phyloP scores from a whole-genome alignment of 768 basidiomycete species.

The Trametes cubensis region DNA sequence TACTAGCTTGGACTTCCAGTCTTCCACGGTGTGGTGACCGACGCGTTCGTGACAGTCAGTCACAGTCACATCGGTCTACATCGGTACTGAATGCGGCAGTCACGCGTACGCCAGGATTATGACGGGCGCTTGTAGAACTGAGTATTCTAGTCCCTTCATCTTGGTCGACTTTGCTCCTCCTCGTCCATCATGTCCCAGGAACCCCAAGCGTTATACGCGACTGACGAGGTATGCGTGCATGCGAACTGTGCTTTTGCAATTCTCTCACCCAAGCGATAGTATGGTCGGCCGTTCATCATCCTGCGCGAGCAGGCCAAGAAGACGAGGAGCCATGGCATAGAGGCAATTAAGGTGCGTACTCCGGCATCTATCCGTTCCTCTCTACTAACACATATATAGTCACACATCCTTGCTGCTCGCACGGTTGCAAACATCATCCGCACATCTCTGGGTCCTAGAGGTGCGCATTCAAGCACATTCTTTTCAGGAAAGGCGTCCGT shows the following conservation, averaged over 20 bases:
- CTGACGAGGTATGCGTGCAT: slow-evolving; percentile 66
- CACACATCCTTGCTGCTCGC: slow-evolving; percentile 93
- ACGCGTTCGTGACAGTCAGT: not conserved
- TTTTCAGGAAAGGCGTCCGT: not conserved
- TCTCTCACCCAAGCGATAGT: slow-evolving; percentile 48
- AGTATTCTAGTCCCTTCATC: slow-evolving; percentile 17
- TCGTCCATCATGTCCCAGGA: slow-evolving; percentile 36
- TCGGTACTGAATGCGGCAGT: not conserved
- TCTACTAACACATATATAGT: slow-evolving; percentile 46
- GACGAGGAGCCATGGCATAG: slow-evolving; percentile 87
- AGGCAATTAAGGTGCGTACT: slow-evolving; percentile 88
- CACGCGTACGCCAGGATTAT: slow-evolving; percentile 9
- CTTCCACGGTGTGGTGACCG: not conserved
- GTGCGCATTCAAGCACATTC: slow-evolving; percentile 42
- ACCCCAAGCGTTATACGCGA: slow-evolving; percentile 78
- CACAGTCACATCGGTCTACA: not conserved
- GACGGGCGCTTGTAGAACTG: slow-evolving; percentile 4
- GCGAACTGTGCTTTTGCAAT: not conserved
- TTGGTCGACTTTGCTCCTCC: not conserved
- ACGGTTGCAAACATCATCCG: slow-evolving; percentile 94
- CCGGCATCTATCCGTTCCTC: not conserved
- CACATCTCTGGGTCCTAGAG: slow-evolving; percentile 93
- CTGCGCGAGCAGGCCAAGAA: slow-evolving; percentile 91
- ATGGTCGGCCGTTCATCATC: slow-evolving; percentile 97
- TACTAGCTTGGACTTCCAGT: too few species aligned